phyloP scores from a whole-genome alignment of 495 filamentous ascomycete genomes.

The Podospora fimiseda region DNA sequence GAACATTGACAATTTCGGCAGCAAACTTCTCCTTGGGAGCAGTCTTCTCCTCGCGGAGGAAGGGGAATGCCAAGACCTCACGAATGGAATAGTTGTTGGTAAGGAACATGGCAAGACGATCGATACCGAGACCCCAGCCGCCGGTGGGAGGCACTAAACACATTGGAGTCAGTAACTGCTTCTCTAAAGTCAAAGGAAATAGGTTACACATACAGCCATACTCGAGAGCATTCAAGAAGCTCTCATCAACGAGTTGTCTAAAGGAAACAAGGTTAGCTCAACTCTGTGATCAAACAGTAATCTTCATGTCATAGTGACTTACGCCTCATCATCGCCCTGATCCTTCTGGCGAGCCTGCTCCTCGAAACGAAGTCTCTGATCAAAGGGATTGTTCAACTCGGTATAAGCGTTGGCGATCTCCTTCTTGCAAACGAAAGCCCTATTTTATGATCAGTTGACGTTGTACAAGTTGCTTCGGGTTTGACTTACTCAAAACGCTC shows the following conservation, averaged over 20 bases:
- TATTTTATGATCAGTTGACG: too few species aligned
- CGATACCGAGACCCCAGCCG: conserved; percentile 96
- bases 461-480: too few species aligned
- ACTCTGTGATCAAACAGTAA: background rate
- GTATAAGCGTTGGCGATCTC: conserved; percentile 96
- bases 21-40: conserved; percentile 46
- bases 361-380: conserved; percentile 89
- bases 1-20: conserved; percentile 58
- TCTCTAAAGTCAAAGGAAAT: too few species aligned
- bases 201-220: conserved; percentile 24
- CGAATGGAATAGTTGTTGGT: conserved; percentile 92
- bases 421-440: conserved; percentile 95
- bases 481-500: conserved; percentile 99
- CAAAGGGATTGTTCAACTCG: conserved; percentile 95
- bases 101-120: conserved; percentile 94
- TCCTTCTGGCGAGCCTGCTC: conserved; percentile 95
- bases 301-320: background rate
- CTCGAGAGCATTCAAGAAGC: conserved; percentile 78
- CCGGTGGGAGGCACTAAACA: conserved; percentile 75
- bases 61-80: conserved; percentile 89
- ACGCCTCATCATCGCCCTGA: conserved; percentile 90
- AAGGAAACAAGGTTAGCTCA: conserved; percentile 5
- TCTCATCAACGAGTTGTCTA: conserved; percentile 83
- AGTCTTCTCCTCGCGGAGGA: conserved; percentile 45
- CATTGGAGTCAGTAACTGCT: conserved; percentile 43